phyloP scores from a whole-genome alignment of 192 early-diverging fungal genomes.

The Chytriomyces sp. region DNA sequence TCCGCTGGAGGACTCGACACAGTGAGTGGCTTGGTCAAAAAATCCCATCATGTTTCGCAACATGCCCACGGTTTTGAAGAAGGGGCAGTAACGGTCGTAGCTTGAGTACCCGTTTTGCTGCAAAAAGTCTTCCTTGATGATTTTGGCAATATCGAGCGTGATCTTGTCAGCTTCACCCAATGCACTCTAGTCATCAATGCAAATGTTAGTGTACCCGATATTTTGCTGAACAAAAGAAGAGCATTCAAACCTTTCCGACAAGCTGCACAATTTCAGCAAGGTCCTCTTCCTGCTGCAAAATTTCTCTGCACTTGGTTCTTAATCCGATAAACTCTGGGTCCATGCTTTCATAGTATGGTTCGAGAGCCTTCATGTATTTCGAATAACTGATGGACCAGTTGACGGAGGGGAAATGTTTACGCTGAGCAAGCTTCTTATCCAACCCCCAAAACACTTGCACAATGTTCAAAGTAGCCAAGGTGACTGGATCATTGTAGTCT shows the following conservation, averaged over 20 bases:
- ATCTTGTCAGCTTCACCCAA: conserved; percentile 98
- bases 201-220: not conserved
- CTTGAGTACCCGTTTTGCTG: conserved; percentile 99
- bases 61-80: conserved; percentile 99
- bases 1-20: conserved; percentile 88
- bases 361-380: conserved; percentile 98
- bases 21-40: conserved; percentile 91
- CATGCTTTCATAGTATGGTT: conserved; percentile 91
- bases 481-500: conserved; percentile 99
- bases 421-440: conserved; percentile 99
- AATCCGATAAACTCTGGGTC: conserved; percentile 93
- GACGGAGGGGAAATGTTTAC: conserved; percentile 99
- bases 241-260: conserved; percentile 84
- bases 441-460: conserved; percentile 99
- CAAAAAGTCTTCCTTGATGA: conserved; percentile 99
- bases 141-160: conserved; percentile 94
- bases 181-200: conserved; percentile 53
- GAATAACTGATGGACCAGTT: conserved; percentile 98
- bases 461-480: conserved; percentile 94
- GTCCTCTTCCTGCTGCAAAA: conserved; percentile 98
- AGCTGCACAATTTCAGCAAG: conserved; percentile 99
- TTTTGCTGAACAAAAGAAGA: conserved; percentile 4
- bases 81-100: conserved; percentile 99
- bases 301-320: conserved; percentile 95
- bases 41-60: conserved; percentile 97